A percentile compares a stretch with the other conserved stretches of the same genome.
phyloP scores from a whole-genome alignment of 169 alveolate genomes.

The Pseudocohnilembus persalinus region DNA sequence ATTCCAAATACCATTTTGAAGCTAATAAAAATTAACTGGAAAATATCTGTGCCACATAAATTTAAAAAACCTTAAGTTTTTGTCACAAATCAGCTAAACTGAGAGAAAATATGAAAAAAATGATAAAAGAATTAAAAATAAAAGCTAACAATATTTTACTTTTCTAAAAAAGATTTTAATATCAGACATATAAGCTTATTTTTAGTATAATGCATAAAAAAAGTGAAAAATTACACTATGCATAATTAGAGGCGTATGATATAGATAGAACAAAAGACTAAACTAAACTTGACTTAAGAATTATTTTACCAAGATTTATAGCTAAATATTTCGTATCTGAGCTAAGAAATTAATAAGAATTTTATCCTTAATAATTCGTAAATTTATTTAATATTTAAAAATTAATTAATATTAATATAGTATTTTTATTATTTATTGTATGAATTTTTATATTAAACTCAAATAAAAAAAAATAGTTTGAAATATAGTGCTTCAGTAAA shows the following conservation, averaged over 20 bases:
- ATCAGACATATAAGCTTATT: not conserved
- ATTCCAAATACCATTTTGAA: not conserved
- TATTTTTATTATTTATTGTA: too few species aligned
- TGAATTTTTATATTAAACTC: not conserved
- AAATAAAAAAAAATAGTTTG: not conserved
- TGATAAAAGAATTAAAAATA: too few species aligned
- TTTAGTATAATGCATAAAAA: too few species aligned
- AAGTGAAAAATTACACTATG: not conserved
- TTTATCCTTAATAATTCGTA: not conserved
- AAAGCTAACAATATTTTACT: too few species aligned
- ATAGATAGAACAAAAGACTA: not conserved
- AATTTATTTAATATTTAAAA: too few species aligned
- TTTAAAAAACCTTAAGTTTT: not conserved
- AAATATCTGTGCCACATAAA: not conserved
- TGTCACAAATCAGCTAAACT: not conserved
- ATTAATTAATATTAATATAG: not conserved
- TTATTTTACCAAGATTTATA: not conserved
- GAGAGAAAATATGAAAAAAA: not conserved
- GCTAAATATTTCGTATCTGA: not conserved
- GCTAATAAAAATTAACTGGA: not conserved
- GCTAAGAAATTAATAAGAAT: not conserved
- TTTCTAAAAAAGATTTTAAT: too few species aligned
- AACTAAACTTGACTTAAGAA: too few species aligned
- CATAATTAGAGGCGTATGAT: not conserved
- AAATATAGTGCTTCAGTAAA: not conserved